Percentiles rank a stretch among this genome's conserved stretches.
These are phyloP conservation scores for Erodium maritimum DNA, from an alignment of 345 rosid species.

Conservation along the genomic window DNA sequence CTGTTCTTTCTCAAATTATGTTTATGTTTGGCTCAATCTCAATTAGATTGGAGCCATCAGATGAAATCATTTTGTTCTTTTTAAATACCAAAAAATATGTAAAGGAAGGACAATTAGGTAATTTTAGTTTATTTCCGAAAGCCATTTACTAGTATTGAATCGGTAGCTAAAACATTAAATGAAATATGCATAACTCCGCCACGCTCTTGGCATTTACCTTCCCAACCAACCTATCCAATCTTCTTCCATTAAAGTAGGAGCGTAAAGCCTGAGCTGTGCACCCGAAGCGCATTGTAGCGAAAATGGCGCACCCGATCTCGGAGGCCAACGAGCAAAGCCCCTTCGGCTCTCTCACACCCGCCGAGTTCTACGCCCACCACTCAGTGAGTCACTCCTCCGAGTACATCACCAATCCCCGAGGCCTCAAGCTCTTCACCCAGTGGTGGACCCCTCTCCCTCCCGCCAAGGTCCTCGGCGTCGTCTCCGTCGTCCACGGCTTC, in stretches of 20 bases:
- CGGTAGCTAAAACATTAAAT: neutral
- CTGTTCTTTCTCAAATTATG: too few relatives aligned
- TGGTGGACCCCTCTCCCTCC: slow-evolving; percentile 75
- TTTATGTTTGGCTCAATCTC: too few relatives aligned
- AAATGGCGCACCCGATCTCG: slow-evolving; percentile 58
- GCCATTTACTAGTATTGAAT: neutral
- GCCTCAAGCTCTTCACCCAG: slow-evolving; percentile 70
- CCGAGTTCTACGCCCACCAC: slow-evolving; percentile 73
- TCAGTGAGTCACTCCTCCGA: slow-evolving; percentile 58
- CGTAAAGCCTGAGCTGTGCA: too few relatives aligned
- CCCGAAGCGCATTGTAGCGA: slow-evolving; percentile 1
- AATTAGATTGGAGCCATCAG: too few relatives aligned
- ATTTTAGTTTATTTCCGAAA: too few relatives aligned
- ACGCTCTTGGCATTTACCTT: neutral
- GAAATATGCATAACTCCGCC: neutral
- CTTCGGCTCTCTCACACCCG: slow-evolving; percentile 47
- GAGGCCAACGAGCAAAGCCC: slow-evolving; percentile 57
- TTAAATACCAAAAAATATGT: too few relatives aligned
- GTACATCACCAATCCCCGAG: slow-evolving; percentile 59
- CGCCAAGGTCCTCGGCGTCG: slow-evolving; percentile 29
- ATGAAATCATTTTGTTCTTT: too few relatives aligned
- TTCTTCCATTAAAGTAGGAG: neutral
- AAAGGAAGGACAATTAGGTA: too few relatives aligned
- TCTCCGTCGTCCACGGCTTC: slow-evolving; percentile 89
- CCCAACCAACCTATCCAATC: neutral